Evolutionary conservation across 1,284 basidiomycete species (phyloP), one percentile per base, ranked within the genome.

Genomic region (Neonothopanus nambi): DNA sequence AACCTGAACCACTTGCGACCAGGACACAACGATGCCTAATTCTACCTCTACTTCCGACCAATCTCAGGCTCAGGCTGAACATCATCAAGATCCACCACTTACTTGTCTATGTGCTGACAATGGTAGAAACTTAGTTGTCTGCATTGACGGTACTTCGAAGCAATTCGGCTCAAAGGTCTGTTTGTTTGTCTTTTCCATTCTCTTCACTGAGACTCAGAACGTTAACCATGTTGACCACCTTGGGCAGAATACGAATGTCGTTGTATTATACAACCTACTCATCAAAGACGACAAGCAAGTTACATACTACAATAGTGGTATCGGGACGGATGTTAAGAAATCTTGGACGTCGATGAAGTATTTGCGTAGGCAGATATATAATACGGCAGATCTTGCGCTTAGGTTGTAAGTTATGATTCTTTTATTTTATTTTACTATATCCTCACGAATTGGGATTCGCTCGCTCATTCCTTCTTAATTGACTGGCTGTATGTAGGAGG

Each of bases 301-400:
- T 5, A 65, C 65, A 1, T 75, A 65, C 52, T 75, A 73, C 56
- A 66, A 65, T 36, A 74, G 73, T 42, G 71, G 71, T 0, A 68
- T 75, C 38, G 73, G 73, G 23, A 73, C 70, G 0, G 61, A 65
- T 36, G 67, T 37, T 2, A 61, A 36, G 36, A 63, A 43, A 9
- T 41, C 39, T 15, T 44, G 24, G 42, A 40, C 7, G 17, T 42
- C 41, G 41, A 12, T 7, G 12, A n/a, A 7, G 5, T 18, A 18
- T n/a, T 42, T 18, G 41, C 21, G 26, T 4, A 18, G 26, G 20
- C 7, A 13, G 6, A 7, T 23, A 18, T 5, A 12, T 7, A 18
- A 42, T n/a, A 20, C 8, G 4, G 12, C 17, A 5, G 41, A 42
- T 23, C 41, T 42, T 11, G 41, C 41, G 7, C 6, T 42, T 21